Evolutionary conservation across 768 basidiomycete genomes (phyloP).

Genomic region (Phylloporus rhodoxanthus): DNA sequence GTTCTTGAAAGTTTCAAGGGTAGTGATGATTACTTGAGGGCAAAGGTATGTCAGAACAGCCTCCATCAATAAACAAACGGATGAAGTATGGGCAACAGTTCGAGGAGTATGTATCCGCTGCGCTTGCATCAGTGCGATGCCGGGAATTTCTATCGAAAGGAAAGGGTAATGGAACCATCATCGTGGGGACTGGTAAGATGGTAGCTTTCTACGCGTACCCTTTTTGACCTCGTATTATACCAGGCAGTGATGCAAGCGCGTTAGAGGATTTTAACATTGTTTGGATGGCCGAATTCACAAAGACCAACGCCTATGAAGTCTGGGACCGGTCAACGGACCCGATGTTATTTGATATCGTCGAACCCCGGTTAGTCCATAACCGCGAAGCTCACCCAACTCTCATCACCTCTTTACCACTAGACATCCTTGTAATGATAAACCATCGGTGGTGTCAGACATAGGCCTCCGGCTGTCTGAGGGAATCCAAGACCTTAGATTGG

Average conservation of each 20-base stretch:
- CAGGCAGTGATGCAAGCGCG: conserved; percentile 52
- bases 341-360: conserved; percentile 89
- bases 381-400: background rate
- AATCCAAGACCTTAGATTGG: conserved; percentile 86
- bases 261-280: conserved; percentile 78
- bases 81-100: conserved; percentile 38
- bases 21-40: conserved; percentile 89
- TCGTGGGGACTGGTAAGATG: conserved; percentile 50
- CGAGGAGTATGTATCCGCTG: conserved; percentile 90
- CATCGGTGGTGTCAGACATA: conserved; percentile 84
- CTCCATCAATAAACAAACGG: background rate
- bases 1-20: conserved; percentile 71
- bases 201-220: background rate
- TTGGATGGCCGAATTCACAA: conserved; percentile 86
- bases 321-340: conserved; percentile 93
- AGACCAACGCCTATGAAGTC: conserved; percentile 79
- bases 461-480: conserved; percentile 90
- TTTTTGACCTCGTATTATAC: conserved; percentile 20
- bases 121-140: conserved; percentile 85
- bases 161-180: conserved; percentile 56
- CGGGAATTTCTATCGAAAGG: conserved; percentile 76
- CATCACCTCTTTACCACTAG: conserved; percentile 33
- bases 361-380: conserved; percentile 61
- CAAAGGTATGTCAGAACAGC: conserved; percentile 49
- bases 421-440: conserved; percentile 91